These are phyloP conservation scores for Hagleromyces aurorensis DNA, from an alignment of 805 yeast genomes.

Conservation along the genomic window DNA sequence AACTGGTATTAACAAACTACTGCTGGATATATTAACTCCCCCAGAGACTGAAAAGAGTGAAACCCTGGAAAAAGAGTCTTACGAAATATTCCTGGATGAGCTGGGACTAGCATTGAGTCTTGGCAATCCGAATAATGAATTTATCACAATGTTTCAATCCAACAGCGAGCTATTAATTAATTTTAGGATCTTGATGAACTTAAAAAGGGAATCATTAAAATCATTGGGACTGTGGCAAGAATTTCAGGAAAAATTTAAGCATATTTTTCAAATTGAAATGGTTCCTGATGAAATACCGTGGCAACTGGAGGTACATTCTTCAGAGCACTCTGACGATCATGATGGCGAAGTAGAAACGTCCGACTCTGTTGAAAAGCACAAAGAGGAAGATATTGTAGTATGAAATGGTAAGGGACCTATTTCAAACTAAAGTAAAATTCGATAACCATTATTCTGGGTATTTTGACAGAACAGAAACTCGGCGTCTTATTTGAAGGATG, in stretches of 20 bases:
- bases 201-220: slow-evolving; percentile 15
- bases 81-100: slow-evolving; percentile 24
- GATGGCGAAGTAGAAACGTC: slow-evolving; percentile 1
- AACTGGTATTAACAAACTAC: slow-evolving; percentile 17
- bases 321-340: no score
- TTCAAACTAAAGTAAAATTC: no score
- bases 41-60: slow-evolving; percentile 1
- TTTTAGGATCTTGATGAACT: slow-evolving; percentile 22
- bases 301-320: no score
- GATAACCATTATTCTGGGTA: no score
- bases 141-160: slow-evolving; percentile 20
- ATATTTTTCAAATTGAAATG: slow-evolving; percentile 18
- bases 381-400: no score
- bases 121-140: slow-evolving; percentile 23
- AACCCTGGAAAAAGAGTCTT: slow-evolving; percentile 12
- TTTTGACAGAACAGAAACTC: no score
- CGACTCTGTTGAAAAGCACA: no score
- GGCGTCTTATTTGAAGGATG: no score
- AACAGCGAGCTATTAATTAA: slow-evolving; percentile 23
- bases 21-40: slow-evolving; percentile 10
- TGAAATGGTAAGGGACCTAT: no score
- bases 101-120: slow-evolving; percentile 18
- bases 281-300: slow-evolving; percentile 16
- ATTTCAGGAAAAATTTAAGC: slow-evolving; percentile 17
- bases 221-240: slow-evolving; percentile 17